Conservation (phyloP, 2,329 filamentous ascomycete species). For the Periconia digitata region DNA sequence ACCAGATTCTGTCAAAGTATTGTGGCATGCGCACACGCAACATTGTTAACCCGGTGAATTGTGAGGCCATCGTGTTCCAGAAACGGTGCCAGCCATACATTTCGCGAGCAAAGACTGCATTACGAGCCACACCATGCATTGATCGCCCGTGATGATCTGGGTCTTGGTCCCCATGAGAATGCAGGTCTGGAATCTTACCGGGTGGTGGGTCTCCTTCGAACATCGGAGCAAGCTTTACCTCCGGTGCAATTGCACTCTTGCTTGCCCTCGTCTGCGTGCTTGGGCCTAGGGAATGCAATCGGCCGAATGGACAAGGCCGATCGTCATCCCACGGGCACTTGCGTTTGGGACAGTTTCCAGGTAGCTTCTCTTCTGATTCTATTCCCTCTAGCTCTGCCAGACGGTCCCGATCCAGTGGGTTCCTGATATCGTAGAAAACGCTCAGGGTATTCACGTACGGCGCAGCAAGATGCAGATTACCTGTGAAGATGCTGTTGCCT, state of each 20-base stretch:
- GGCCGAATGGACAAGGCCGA: conserved; percentile 6
- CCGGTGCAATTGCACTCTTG: conserved; percentile 6
- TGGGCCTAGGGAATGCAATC: conserved; percentile 3
- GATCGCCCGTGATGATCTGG: not conserved
- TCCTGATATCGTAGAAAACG: conserved; percentile 28
- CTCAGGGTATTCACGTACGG: conserved; percentile 20
- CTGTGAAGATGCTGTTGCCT: conserved; percentile 9
- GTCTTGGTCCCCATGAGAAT: conserved; percentile 14
- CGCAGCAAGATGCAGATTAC: conserved; percentile 18
- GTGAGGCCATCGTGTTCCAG: conserved; percentile 20
- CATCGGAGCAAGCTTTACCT: conserved; percentile 8
- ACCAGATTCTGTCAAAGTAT: conserved; percentile 18
- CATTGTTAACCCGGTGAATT: conserved; percentile 14
- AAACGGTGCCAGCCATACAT: conserved; percentile 28
- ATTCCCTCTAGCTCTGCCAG: conserved; percentile 15
- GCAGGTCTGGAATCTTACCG: conserved; percentile 16
- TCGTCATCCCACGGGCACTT: conserved; percentile 10
- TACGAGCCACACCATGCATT: conserved; percentile 12
- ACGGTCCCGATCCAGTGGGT: conserved; percentile 17
- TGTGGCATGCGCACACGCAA: conserved; percentile 27
- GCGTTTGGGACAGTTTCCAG: conserved; percentile 12
- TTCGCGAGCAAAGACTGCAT: conserved; percentile 23
- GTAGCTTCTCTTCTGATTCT: conserved; percentile 6
- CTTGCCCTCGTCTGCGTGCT: conserved; percentile 14
- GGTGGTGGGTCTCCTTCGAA: conserved; percentile 8